These are phyloP conservation scores for Hsuehochloa calcarea DNA, from an alignment of 176 grass and related monocot genomes.

Conservation along the genomic window DNA sequence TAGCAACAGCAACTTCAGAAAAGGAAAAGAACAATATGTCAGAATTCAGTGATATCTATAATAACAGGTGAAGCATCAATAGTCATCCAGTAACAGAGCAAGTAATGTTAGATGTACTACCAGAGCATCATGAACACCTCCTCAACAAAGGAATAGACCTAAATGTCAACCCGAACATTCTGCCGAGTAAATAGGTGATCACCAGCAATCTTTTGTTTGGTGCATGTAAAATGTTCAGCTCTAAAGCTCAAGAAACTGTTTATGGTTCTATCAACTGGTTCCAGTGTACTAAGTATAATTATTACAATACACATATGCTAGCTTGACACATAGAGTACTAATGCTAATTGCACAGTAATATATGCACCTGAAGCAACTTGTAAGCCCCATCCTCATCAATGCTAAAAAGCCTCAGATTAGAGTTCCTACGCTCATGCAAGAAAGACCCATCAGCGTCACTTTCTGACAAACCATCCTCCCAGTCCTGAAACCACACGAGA, in stretches of 20 bases:
- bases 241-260: neutral
- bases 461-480: constrained; percentile 68
- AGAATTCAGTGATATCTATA: constrained; percentile 1
- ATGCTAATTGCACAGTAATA: constrained; percentile 15
- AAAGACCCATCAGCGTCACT: constrained; percentile 55
- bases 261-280: neutral
- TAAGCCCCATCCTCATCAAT: constrained; percentile 63
- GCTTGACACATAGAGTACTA: neutral
- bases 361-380: constrained; percentile 70
- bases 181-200: neutral
- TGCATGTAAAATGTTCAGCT: neutral
- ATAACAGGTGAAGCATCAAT: neutral
- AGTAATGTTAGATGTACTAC: neutral
- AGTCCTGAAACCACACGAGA: constrained; percentile 57
- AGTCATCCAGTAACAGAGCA: constrained; percentile 16
- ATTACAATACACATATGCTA: neutral
- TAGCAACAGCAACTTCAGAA: constrained; percentile 57
- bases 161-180: neutral
- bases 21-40: neutral
- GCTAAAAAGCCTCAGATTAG: constrained; percentile 66
- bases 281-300: neutral
- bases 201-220: constrained; percentile 3
- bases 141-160: neutral
- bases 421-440: constrained; percentile 54
- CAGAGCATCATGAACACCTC: neutral